Percentiles rank a stretch among this genome's conserved stretches.
Conservation (phyloP, 768 basidiomycete species). For the Kwoniella dejecticola region DNA sequence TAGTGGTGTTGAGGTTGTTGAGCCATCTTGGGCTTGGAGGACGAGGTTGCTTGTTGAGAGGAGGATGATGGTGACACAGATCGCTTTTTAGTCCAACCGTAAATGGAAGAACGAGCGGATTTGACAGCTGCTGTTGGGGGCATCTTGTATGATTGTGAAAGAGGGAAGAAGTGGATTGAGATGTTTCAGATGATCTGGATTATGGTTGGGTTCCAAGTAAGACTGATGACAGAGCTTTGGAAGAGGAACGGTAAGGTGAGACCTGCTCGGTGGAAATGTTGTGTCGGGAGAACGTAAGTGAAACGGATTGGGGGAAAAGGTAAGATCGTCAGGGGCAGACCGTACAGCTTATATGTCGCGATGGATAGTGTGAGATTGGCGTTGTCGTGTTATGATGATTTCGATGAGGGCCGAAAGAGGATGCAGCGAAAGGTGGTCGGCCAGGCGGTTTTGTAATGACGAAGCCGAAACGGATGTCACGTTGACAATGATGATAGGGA, state of each 20-base stretch:
- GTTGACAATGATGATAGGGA: conserved; percentile 1
- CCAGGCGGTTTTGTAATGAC: conserved; percentile 22
- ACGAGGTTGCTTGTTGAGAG: conserved; percentile 3
- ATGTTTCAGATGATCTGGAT: neutral
- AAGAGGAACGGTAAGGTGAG: conserved; percentile 20
- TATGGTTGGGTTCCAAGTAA: neutral
- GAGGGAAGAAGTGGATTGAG: conserved; percentile 15
- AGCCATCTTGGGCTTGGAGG: conserved; percentile 22
- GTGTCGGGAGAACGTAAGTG: conserved; percentile 5
- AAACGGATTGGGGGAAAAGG: conserved; percentile 7
- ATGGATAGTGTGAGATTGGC: neutral
- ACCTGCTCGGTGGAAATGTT: conserved; percentile 23
- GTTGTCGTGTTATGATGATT: conserved; percentile 12
- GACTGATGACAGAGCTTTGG: neutral
- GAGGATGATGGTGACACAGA: conserved; percentile 33
- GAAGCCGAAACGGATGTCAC: neutral
- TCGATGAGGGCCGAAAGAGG: conserved; percentile 23
- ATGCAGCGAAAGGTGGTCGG: conserved; percentile 4
- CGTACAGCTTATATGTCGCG: neutral
- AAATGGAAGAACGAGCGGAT: conserved; percentile 34
- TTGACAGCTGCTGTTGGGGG: conserved; percentile 41
- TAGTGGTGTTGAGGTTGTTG: conserved; percentile 17
- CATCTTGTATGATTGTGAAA: conserved; percentile 30
- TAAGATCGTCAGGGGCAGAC: conserved; percentile 10
- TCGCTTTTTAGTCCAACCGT: conserved; percentile 43